phyloP scores from a whole-genome alignment of 2,329 filamentous ascomycete genomes.

The Beauveria sp. region DNA sequence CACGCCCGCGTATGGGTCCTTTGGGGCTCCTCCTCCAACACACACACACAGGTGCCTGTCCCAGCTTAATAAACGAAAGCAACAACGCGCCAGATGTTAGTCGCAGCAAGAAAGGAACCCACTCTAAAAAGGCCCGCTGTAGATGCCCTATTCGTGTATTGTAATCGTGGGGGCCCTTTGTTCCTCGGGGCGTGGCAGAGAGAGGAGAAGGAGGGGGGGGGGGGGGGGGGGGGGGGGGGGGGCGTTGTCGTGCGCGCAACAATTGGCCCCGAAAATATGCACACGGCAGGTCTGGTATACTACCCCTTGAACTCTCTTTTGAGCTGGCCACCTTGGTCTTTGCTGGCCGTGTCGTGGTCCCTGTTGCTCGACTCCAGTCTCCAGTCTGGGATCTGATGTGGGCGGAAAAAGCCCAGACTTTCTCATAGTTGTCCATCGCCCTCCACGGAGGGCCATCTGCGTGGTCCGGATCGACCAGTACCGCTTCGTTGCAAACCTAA shows the following conservation, averaged over 20 bases:
- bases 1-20: neutral
- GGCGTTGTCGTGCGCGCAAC: neutral
- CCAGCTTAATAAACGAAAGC: neutral
- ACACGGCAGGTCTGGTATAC: neutral
- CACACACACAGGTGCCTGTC: neutral
- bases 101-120: neutral
- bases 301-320: constrained; percentile 12
- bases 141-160: neutral
- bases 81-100: neutral
- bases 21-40: neutral
- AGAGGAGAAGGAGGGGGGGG: neutral
- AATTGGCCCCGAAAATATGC: constrained; percentile 3
- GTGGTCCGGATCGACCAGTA: too few relatives aligned
- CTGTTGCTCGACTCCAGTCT: neutral
- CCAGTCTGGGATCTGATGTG: neutral
- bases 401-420: neutral
- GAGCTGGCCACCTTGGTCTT: constrained; percentile 1
- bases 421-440: neutral
- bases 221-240: too few relatives aligned
- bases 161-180: constrained; percentile 5
- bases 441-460: too few relatives aligned
- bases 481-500: too few relatives aligned
- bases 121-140: neutral
- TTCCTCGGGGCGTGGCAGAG: neutral
- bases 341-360: neutral